These are phyloP conservation scores for Mycocentrospora acerina DNA, from an alignment of 2,329 filamentous ascomycete genomes.

Conservation along the genomic window DNA sequence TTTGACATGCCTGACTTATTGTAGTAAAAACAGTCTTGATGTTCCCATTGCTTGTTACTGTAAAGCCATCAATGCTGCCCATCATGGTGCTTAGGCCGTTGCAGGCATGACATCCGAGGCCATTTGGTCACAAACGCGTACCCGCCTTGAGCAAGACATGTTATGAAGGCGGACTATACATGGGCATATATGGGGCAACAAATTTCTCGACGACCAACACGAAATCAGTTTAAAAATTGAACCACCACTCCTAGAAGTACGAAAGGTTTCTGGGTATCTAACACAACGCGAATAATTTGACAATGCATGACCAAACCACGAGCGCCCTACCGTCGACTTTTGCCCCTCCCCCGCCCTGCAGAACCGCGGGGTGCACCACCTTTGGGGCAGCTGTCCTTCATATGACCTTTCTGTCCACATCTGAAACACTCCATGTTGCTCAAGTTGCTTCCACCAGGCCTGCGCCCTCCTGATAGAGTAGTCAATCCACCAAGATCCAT, in stretches of 20 bases:
- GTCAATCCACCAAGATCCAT: slow-evolving; percentile 61
- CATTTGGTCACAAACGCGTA: too few species aligned
- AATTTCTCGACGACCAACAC: too few species aligned
- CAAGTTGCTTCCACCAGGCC: slow-evolving; percentile 22
- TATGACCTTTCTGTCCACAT: slow-evolving; percentile 65
- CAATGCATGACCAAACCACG: neutral
- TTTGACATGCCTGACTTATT: too few species aligned
- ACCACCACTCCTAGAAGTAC: too few species aligned
- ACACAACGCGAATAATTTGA: neutral
- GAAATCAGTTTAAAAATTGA: too few species aligned
- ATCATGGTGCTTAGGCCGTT: slow-evolving; percentile 48
- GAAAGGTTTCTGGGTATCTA: slow-evolving; percentile 22
- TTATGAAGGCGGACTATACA: too few species aligned
- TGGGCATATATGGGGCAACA: too few species aligned
- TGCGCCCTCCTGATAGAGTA: slow-evolving; percentile 59
- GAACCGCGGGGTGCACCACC: slow-evolving; percentile 20
- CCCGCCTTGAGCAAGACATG: too few species aligned
- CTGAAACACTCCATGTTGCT: slow-evolving; percentile 57
- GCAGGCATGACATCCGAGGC: slow-evolving; percentile 47
- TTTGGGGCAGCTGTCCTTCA: slow-evolving; percentile 57
- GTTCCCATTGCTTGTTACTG: too few species aligned
- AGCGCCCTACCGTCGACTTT: slow-evolving; percentile 20
- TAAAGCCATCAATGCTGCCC: slow-evolving; percentile 15
- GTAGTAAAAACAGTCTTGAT: too few species aligned
- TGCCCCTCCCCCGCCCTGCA: slow-evolving; percentile 25